Conservation (phyloP, 2,329 filamentous ascomycete genomes). For the Hypoxylon sp. region DNA sequence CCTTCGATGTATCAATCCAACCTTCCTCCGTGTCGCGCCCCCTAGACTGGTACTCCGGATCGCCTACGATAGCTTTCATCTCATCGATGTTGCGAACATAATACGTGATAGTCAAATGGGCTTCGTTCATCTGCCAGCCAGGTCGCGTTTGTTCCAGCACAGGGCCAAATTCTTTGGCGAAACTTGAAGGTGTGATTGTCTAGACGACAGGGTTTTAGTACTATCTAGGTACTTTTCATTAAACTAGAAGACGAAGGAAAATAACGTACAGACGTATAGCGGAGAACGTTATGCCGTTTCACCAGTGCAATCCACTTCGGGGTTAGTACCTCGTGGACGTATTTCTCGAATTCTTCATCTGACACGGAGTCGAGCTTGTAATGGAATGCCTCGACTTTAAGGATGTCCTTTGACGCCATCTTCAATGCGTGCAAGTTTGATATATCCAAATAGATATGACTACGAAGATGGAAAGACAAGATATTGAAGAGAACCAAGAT, state of each 20-base stretch:
- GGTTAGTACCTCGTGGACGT: constrained; percentile 5
- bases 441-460: background rate
- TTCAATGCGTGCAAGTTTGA: background rate
- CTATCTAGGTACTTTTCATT: background rate
- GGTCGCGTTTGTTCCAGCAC: constrained; percentile 7
- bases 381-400: constrained; percentile 17
- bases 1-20: constrained; percentile 20
- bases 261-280: background rate
- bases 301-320: constrained; percentile 12
- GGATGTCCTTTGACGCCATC: constrained; percentile 11
- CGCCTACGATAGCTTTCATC: background rate
- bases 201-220: background rate
- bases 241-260: background rate
- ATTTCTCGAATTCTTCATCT: constrained; percentile 15
- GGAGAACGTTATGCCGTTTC: background rate
- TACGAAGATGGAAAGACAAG: background rate
- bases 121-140: constrained; percentile 13
- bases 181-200: background rate
- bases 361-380: constrained; percentile 10
- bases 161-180: constrained; percentile 3
- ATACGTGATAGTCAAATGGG: constrained; percentile 16
- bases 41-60: constrained; percentile 8
- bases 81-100: constrained; percentile 12
- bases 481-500: background rate
- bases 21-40: constrained; percentile 19